These are phyloP conservation scores for Anthoceros angustus DNA, from an alignment of 225 moss, liverwort and hornwort genomes.

Conservation along the genomic window DNA sequence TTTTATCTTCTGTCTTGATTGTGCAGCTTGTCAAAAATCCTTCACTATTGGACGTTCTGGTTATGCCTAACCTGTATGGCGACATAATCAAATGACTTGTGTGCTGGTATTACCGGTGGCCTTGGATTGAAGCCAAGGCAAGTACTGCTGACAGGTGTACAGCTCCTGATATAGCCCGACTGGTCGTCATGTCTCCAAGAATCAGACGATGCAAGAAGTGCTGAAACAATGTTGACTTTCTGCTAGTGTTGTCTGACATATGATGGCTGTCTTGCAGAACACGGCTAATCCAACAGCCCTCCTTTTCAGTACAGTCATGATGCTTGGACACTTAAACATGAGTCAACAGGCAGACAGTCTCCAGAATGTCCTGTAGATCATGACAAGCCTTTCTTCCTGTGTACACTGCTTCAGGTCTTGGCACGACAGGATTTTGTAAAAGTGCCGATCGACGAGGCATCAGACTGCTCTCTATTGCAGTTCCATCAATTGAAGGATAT, in stretches of 20 bases:
- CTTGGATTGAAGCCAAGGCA: constrained; percentile 90
- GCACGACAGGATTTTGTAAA: too few species aligned
- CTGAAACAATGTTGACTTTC: background rate
- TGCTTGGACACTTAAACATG: constrained; percentile 70
- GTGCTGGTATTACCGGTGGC: constrained; percentile 89
- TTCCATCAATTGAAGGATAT: too few species aligned
- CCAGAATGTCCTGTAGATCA: constrained; percentile 49
- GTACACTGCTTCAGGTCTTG: too few species aligned
- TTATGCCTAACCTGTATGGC: constrained; percentile 96
- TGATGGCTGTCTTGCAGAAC: constrained; percentile 31
- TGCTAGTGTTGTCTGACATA: background rate
- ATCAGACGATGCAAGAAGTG: too few species aligned
- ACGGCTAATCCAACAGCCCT: constrained; percentile 90
- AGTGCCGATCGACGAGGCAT: too few species aligned
- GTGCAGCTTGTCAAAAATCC: constrained; percentile 94
- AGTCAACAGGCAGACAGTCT: constrained; percentile 39
- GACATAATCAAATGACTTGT: constrained; percentile 95
- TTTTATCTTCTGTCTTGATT: background rate
- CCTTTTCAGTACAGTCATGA: constrained; percentile 82
- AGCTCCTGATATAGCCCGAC: constrained; percentile 92
- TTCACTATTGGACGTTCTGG: constrained; percentile 76
- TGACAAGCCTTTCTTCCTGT: too few species aligned
- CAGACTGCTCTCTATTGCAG: too few species aligned
- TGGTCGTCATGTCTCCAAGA: constrained; percentile 24
- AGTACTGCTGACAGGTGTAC: constrained; percentile 73